A percentile compares a stretch with the other conserved stretches of the same genome.
These are phyloP conservation scores for Ordospora pajunii DNA, from an alignment of 371 early-diverging fungal species.

Conservation along the genomic window DNA sequence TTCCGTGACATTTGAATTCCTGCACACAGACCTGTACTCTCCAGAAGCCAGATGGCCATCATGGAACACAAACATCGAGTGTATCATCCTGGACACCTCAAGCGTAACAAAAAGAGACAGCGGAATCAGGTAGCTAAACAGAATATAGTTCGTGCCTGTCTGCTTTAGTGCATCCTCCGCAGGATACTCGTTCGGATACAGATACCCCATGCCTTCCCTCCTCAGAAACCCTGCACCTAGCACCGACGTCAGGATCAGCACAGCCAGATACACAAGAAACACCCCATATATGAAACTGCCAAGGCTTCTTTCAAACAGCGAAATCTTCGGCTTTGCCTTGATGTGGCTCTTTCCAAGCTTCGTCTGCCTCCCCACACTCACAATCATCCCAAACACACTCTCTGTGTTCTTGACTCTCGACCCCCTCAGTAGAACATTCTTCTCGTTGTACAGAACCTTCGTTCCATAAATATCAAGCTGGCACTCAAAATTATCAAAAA, in stretches of 20 bases:
- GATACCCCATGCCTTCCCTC: constrained; percentile 33
- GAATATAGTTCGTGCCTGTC: constrained; percentile 58
- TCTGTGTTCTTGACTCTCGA: constrained; percentile 75
- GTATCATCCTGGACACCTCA: constrained; percentile 65
- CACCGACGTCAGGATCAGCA: constrained; percentile 50
- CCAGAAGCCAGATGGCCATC: constrained; percentile 43
- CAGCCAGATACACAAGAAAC: constrained; percentile 50
- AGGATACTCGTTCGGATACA: constrained; percentile 20
- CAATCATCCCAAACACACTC: constrained; percentile 70
- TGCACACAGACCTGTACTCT: constrained; percentile 72
- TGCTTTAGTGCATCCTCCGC: constrained; percentile 24
- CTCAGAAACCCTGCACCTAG: constrained; percentile 42
- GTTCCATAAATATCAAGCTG: neutral
- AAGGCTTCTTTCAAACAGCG: constrained; percentile 44
- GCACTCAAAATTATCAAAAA: constrained; percentile 44
- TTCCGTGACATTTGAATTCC: constrained; percentile 81
- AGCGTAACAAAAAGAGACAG: constrained; percentile 85
- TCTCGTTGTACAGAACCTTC: constrained; percentile 65
- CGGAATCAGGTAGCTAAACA: constrained; percentile 68
- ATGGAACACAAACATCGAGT: constrained; percentile 68
- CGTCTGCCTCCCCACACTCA: constrained; percentile 78
- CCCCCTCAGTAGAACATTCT: constrained; percentile 76
- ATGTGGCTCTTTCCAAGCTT: constrained; percentile 74
- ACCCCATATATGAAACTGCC: constrained; percentile 36
- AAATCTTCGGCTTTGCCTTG: constrained; percentile 59